Evolutionary conservation across 164 flowering plant species (phyloP).

Genomic region (Vitis cinerea): DNA sequence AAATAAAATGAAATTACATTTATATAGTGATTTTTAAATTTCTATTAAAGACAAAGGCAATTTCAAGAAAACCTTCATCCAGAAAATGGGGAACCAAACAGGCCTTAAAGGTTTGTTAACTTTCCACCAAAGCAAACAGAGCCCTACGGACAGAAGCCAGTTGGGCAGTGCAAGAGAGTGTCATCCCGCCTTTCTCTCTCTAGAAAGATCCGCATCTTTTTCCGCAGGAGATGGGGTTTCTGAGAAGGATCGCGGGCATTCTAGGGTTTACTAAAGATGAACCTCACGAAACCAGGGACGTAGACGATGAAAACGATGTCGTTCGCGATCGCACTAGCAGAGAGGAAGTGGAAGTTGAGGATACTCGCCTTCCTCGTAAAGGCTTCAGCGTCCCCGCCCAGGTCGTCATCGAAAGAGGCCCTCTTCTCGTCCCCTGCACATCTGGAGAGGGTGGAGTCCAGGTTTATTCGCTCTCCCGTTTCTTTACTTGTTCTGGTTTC

Average conservation of each 20-base stretch:
- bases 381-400: constrained; percentile 82
- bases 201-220: not conserved
- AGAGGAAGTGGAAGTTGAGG: constrained; percentile 7
- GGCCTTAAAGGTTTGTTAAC: no score
- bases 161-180: no score
- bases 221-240: constrained; percentile 44
- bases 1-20: no score
- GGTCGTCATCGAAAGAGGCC: constrained; percentile 66
- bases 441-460: constrained; percentile 78
- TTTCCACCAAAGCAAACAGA: no score
- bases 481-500: not conserved
- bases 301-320: constrained; percentile 25
- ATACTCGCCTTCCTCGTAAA: constrained; percentile 40
- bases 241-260: constrained; percentile 54
- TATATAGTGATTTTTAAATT: no score
- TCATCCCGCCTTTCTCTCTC: not conserved
- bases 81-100: no score
- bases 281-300: constrained; percentile 24
- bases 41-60: no score
- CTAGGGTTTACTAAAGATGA: constrained; percentile 57
- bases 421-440: constrained; percentile 48
- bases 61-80: no score
- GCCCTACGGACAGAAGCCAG: no score
- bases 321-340: not conserved
- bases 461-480: constrained; percentile 28